Conservation (phyloP, 306 rosid species). For the Glycine latifolia region DNA sequence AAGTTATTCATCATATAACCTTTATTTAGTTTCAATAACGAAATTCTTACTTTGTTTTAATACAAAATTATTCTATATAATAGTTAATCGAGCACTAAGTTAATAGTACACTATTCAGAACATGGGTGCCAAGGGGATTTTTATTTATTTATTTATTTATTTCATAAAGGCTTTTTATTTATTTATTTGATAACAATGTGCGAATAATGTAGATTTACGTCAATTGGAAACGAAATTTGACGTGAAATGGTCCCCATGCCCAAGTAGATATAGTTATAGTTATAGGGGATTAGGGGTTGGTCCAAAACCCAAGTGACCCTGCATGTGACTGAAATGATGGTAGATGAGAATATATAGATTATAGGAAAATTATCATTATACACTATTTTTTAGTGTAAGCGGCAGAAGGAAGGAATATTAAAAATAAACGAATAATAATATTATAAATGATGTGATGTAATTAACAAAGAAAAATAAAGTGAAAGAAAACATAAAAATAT, state of each 20-base stretch:
- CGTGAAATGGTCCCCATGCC: constrained; percentile 37
- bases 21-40: no score
- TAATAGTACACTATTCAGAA: background rate
- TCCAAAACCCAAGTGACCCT: constrained; percentile 31
- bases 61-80: background rate
- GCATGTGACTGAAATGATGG: constrained; percentile 69
- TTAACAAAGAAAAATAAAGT: background rate
- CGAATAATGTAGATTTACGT: background rate
- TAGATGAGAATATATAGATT: constrained; percentile 48
- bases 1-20: no score
- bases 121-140: background rate
- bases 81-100: background rate
- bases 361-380: background rate
- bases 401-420: background rate
- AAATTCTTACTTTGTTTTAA: background rate
- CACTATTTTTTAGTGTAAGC: no score
- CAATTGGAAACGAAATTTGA: constrained; percentile 27
- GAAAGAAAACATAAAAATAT: background rate
- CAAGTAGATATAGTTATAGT: constrained; percentile 17
- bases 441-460: constrained; percentile 19
- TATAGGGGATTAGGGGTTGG: background rate
- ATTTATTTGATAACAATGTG: background rate
- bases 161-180: no score
- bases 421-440: background rate
- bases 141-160: background rate